Evolutionary conservation across 805 yeast species (phyloP).

Genomic region (Candida piceae): DNA sequence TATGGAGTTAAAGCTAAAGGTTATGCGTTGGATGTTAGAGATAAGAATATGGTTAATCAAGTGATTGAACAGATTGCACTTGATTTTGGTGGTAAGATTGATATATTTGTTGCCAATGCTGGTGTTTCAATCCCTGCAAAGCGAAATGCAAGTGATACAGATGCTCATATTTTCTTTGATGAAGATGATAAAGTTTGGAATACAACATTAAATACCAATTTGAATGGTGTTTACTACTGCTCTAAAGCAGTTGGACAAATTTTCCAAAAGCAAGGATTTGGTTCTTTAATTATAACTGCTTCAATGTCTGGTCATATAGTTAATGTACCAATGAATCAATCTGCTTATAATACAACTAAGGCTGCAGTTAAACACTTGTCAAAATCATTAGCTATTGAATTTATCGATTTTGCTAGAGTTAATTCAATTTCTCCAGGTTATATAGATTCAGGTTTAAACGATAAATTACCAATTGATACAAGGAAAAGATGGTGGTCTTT

Average conservation of each 20-base stretch:
- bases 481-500: conserved; percentile 29
- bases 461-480: conserved; percentile 20
- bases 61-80: conserved; percentile 25
- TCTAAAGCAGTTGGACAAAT: conserved; percentile 44
- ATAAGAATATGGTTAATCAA: conserved; percentile 24
- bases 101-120: conserved; percentile 19
- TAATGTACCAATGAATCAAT: conserved; percentile 47
- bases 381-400: conserved; percentile 43
- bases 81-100: conserved; percentile 31
- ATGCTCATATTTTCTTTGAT: background rate
- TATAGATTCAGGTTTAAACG: conserved; percentile 36
- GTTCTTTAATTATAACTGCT: conserved; percentile 48
- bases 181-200: conserved; percentile 39
- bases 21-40: conserved; percentile 24
- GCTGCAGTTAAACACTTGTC: conserved; percentile 46
- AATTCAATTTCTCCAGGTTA: conserved; percentile 26
- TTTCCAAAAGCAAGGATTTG: conserved; percentile 41
- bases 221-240: conserved; percentile 46
- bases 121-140: conserved; percentile 8
- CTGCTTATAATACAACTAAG: conserved; percentile 45
- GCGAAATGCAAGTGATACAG: background rate
- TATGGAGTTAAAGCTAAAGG: conserved; percentile 13
- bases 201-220: conserved; percentile 44
- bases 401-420: conserved; percentile 45
- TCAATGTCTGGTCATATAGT: conserved; percentile 53